phyloP scores from a whole-genome alignment of 495 filamentous ascomycete species.

The Annulohypoxylon maeteangense region DNA sequence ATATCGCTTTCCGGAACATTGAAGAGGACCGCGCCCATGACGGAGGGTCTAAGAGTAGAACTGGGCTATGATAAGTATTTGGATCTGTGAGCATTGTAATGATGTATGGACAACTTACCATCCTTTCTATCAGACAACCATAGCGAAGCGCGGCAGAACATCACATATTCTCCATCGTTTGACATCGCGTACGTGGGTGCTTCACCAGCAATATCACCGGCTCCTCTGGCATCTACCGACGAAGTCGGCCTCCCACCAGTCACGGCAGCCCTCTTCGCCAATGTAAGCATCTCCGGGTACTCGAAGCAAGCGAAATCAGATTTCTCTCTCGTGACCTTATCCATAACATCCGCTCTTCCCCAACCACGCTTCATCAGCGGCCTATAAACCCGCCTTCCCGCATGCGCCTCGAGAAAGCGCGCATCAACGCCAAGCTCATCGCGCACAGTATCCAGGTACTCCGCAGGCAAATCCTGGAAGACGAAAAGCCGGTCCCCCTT shows the following conservation, averaged over 20 bases:
- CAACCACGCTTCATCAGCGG: conserved; percentile 13
- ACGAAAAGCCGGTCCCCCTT: conserved; percentile 40
- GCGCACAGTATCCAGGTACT: conserved; percentile 34
- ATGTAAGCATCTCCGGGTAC: conserved; percentile 48
- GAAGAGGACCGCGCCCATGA: conserved; percentile 31
- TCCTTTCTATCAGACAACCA: conserved; percentile 39
- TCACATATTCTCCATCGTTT: conserved; percentile 25
- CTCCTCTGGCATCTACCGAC: not conserved
- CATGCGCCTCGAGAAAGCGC: conserved; percentile 50
- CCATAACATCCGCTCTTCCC: not conserved
- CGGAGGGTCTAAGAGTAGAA: conserved; percentile 49
- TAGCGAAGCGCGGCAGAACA: conserved; percentile 48
- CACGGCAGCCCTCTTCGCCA: not conserved
- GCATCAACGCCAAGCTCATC: conserved; percentile 40
- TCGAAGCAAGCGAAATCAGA: conserved; percentile 44
- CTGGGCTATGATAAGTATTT: conserved; percentile 16
- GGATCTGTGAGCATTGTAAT: conserved; percentile 14
- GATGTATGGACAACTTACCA: conserved; percentile 5
- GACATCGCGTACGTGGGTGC: conserved; percentile 26
- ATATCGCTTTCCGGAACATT: conserved; percentile 21
- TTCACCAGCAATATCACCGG: conserved; percentile 21
- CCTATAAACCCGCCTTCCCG: conserved; percentile 42
- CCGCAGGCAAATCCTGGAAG: conserved; percentile 40
- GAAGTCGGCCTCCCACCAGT: not conserved
- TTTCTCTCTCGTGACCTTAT: not conserved